Conservation (phyloP, 1,284 basidiomycete genomes). For the Grifola frondosa region DNA sequence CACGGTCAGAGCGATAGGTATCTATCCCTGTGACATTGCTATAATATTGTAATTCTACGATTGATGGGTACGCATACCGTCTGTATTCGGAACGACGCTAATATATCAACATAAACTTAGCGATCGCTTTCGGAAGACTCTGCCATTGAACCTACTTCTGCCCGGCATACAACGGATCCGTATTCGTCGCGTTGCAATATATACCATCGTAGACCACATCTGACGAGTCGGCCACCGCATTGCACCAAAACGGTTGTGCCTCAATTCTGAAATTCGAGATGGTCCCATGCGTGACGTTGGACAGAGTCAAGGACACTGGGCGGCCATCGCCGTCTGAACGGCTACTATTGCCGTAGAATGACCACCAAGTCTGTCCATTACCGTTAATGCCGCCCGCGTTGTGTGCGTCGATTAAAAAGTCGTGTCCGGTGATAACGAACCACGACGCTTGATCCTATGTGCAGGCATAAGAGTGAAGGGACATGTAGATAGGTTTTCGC, state of each 20-base stretch:
- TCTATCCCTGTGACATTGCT: conserved; percentile 50
- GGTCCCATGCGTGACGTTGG: conserved; percentile 44
- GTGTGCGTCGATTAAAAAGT: conserved; percentile 62
- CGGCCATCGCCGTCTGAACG: conserved; percentile 58
- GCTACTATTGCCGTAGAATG: conserved; percentile 41
- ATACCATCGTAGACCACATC: conserved; percentile 61
- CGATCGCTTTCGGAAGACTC: too few relatives aligned
- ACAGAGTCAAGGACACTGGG: conserved; percentile 60
- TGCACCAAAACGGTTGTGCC: conserved; percentile 68
- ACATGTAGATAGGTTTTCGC: neutral
- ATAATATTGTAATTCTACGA: too few relatives aligned
- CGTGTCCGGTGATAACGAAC: conserved; percentile 59
- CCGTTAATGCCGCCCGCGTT: conserved; percentile 61
- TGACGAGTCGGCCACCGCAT: conserved; percentile 52
- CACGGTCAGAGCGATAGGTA: conserved; percentile 55
- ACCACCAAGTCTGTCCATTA: conserved; percentile 60
- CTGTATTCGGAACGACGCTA: conserved; percentile 65
- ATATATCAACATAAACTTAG: neutral
- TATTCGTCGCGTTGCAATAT: conserved; percentile 62
- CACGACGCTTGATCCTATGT: conserved; percentile 59
- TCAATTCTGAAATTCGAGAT: conserved; percentile 58
- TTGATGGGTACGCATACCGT: conserved; percentile 37
- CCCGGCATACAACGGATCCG: conserved; percentile 46
- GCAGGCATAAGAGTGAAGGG: neutral
- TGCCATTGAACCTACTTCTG: conserved; percentile 51